Conservation (phyloP, 2,329 filamentous ascomycete genomes). For the Eutypa lata region DNA sequence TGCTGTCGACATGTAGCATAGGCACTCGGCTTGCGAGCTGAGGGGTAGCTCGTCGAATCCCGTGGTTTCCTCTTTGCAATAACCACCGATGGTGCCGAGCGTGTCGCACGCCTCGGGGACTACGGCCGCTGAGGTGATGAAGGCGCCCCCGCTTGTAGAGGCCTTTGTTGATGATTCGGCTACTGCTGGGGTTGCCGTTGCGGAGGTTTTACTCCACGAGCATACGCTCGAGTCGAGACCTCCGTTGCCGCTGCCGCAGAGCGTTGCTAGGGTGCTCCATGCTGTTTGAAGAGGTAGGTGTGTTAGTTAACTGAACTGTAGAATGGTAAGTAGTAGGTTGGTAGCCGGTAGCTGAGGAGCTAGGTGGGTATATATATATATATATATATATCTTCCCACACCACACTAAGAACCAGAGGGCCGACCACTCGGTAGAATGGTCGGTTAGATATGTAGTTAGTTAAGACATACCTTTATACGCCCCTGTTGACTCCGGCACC, state of each 20-base stretch:
- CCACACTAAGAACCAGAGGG: too few species aligned
- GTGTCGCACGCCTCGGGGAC: constrained; percentile 1
- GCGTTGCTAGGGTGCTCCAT: constrained; percentile 2
- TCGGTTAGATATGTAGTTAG: neutral
- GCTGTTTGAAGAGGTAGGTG: neutral
- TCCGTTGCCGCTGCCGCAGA: neutral
- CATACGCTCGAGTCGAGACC: neutral
- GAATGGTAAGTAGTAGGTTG: too few species aligned
- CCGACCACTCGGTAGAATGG: too few species aligned
- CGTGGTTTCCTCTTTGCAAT: constrained; percentile 1
- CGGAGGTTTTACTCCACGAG: neutral
- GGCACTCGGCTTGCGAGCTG: constrained; percentile 8
- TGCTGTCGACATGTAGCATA: constrained; percentile 4
- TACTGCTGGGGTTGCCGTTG: neutral
- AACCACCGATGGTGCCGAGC: neutral
- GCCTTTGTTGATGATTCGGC: too few species aligned
- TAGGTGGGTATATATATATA: too few species aligned
- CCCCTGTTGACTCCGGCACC: constrained; percentile 2
- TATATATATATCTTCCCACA: too few species aligned
- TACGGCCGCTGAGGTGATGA: neutral
- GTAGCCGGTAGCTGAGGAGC: too few species aligned
- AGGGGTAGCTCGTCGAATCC: neutral
- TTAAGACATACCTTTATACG: constrained; percentile 3
- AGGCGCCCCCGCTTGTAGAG: neutral
- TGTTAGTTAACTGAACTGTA: neutral